These are phyloP conservation scores for Pyrus hybrid DNA, from an alignment of 331 rosid genomes.

Conservation along the genomic window DNA sequence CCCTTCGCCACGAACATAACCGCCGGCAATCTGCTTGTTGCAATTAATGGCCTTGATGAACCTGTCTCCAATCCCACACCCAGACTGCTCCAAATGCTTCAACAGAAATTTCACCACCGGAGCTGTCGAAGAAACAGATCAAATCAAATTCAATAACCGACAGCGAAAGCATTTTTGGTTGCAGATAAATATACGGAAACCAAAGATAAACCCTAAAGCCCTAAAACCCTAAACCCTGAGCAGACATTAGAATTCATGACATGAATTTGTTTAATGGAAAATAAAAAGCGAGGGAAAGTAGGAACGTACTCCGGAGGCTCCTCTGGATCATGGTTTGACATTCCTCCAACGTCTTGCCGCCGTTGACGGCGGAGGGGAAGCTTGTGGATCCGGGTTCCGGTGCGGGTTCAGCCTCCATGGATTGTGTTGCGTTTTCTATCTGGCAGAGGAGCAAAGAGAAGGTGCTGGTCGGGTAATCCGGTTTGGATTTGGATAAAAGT, in stretches of 20 bases:
- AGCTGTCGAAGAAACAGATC: conserved; percentile 23
- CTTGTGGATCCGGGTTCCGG: conserved; percentile 34
- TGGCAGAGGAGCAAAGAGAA: neutral
- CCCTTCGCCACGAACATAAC: conserved; percentile 61
- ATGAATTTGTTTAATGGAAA: neutral
- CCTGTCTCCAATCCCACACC: conserved; percentile 46
- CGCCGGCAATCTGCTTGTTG: conserved; percentile 33
- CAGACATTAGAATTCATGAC: neutral
- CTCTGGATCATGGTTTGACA: conserved; percentile 63
- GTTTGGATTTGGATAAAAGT: no score
- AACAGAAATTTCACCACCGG: conserved; percentile 57
- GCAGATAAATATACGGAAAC: neutral
- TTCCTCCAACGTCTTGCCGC: conserved; percentile 30
- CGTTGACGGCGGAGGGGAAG: conserved; percentile 19
- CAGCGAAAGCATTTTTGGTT: no score
- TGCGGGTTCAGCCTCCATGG: conserved; percentile 38
- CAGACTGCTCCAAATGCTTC: conserved; percentile 63
- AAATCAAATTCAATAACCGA: no score
- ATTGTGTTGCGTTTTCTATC: neutral
- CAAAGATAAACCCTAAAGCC: neutral
- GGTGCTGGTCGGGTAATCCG: no score
- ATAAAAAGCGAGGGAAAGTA: neutral
- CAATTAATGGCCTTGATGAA: conserved; percentile 58
- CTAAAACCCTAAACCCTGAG: neutral
- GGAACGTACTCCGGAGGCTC: conserved; percentile 48